Evolutionary conservation across 2,329 filamentous ascomycete species (phyloP).

Genomic region (Tolypocladium guangdongense): DNA sequence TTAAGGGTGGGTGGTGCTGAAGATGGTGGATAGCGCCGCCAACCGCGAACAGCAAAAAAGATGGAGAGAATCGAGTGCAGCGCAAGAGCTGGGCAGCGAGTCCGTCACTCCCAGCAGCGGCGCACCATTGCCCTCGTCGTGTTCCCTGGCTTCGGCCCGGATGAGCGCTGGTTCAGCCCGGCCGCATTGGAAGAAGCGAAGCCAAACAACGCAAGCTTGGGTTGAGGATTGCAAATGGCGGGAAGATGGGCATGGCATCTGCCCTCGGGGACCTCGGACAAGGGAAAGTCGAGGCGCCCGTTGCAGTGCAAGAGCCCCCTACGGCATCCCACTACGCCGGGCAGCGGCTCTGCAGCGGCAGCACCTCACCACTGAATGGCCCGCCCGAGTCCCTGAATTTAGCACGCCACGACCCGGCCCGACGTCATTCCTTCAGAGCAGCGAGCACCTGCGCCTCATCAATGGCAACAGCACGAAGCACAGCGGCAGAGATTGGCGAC

Average conservation of each 20-base stretch:
- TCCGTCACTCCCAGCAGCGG: background rate
- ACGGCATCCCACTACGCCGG: no score
- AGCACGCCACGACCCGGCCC: background rate
- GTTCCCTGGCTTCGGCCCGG: background rate
- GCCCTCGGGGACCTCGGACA: background rate
- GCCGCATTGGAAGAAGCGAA: background rate
- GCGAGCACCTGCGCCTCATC: no score
- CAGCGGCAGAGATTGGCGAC: background rate
- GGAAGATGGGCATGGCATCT: background rate
- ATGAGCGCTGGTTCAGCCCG: background rate
- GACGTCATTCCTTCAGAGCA: background rate
- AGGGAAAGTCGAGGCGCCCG: background rate
- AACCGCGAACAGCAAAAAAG: background rate
- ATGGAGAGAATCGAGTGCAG: background rate
- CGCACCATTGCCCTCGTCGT: background rate
- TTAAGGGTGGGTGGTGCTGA: slow-evolving; percentile 2
- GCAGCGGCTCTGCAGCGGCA: background rate
- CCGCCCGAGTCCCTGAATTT: background rate
- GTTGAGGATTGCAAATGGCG: background rate
- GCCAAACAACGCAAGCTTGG: no score
- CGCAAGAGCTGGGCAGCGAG: background rate
- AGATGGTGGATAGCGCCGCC: background rate
- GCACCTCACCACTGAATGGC: background rate
- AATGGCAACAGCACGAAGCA: no score
- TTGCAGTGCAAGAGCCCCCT: background rate